These are phyloP conservation scores for Neopestalotiopsis sp. DNA, from an alignment of 2,329 filamentous ascomycete species.

Conservation along the genomic window DNA sequence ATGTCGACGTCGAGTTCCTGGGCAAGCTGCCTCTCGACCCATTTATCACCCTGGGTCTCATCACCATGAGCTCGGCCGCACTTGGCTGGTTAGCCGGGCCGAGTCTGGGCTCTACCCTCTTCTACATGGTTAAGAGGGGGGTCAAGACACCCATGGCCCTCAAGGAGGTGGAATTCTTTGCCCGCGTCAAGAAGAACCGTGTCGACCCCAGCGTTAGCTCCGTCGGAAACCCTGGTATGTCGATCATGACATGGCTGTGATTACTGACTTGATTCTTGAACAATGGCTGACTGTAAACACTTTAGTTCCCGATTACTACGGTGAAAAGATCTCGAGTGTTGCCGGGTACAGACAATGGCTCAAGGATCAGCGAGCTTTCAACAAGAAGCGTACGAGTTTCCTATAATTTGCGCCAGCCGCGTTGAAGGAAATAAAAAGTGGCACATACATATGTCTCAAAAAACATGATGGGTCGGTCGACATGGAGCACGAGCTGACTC, in stretches of 20 bases:
- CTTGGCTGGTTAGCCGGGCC: constrained; percentile 89
- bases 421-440: neutral
- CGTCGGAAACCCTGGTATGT: constrained; percentile 78
- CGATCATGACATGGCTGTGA: neutral
- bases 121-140: constrained; percentile 75
- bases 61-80: constrained; percentile 77
- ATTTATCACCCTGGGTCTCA: constrained; percentile 81
- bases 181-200: constrained; percentile 86
- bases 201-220: constrained; percentile 91
- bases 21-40: constrained; percentile 83
- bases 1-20: constrained; percentile 74
- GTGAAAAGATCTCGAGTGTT: constrained; percentile 96
- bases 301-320: constrained; percentile 91
- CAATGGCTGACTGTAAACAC: neutral
- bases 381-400: constrained; percentile 80
- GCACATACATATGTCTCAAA: neutral
- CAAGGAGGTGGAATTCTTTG: constrained; percentile 96
- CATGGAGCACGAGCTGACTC: neutral
- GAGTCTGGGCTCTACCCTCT: constrained; percentile 78
- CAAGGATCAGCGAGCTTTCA: constrained; percentile 96
- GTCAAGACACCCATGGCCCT: constrained; percentile 74
- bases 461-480: neutral
- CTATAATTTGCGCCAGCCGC: constrained; percentile 44
- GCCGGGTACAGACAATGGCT: constrained; percentile 92
- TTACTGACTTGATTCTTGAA: neutral